These are phyloP conservation scores for Aspergillus candidus DNA, from an alignment of 2,329 filamentous ascomycete genomes.

Conservation along the genomic window DNA sequence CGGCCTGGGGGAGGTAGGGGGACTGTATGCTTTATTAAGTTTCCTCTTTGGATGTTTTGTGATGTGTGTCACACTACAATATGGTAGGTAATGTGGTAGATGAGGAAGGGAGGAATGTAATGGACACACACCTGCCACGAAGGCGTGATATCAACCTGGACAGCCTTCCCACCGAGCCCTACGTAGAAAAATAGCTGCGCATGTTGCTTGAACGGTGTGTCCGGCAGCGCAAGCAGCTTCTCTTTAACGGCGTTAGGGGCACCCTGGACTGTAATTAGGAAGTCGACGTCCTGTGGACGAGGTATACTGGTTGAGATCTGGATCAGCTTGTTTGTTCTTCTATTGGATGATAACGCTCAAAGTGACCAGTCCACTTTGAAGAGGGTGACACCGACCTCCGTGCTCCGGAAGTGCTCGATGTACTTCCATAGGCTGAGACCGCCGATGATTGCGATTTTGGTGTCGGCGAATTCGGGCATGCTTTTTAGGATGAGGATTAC, in stretches of 20 bases:
- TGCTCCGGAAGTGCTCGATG: slow-evolving; percentile 1
- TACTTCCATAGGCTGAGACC: slow-evolving; percentile 9
- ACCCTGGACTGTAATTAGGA: slow-evolving; percentile 12
- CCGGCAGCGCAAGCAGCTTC: slow-evolving; percentile 10
- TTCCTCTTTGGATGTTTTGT: no score
- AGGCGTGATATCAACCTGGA: slow-evolving; percentile 12
- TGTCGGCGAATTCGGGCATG: slow-evolving; percentile 6
- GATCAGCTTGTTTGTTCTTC: no score
- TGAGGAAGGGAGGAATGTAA: no score
- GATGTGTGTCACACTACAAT: no score
- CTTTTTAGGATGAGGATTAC: background rate
- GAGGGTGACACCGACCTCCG: background rate
- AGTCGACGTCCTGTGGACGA: slow-evolving; percentile 9
- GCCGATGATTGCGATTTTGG: slow-evolving; percentile 8
- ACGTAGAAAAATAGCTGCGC: slow-evolving; percentile 12
- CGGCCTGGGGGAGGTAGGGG: background rate
- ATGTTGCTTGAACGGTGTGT: slow-evolving; percentile 7
- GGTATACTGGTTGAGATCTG: background rate
- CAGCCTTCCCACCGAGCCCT: slow-evolving; percentile 5
- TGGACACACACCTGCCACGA: slow-evolving; percentile 7
- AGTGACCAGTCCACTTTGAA: no score
- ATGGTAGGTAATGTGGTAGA: no score
- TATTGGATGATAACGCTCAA: no score
- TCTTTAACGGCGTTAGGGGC: slow-evolving; percentile 12
- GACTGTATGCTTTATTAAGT: background rate